These are phyloP conservation scores for Cercospora berteroae DNA, from an alignment of 2,329 filamentous ascomycete species.

Conservation along the genomic window DNA sequence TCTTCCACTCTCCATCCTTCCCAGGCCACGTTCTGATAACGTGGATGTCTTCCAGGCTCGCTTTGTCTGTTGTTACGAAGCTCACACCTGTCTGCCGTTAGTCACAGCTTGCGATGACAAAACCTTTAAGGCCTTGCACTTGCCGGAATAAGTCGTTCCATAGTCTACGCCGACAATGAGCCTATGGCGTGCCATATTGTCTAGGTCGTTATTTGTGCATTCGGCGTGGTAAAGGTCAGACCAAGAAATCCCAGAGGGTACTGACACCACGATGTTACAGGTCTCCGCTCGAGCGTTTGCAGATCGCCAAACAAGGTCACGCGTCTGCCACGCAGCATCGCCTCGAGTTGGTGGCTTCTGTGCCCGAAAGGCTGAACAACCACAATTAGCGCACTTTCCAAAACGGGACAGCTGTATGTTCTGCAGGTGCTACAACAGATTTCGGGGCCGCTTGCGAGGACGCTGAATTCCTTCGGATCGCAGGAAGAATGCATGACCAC, in stretches of 20 bases:
- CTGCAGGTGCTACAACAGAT: not conserved
- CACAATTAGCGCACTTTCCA: not conserved
- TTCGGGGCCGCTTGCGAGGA: not conserved
- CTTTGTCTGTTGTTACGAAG: conserved; percentile 23
- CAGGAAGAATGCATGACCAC: not conserved
- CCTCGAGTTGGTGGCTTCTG: not conserved
- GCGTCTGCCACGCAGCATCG: not conserved
- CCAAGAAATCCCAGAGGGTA: not conserved
- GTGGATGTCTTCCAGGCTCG: conserved; percentile 19
- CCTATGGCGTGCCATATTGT: conserved; percentile 10
- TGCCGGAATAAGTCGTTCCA: conserved; percentile 9
- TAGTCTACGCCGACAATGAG: conserved; percentile 22
- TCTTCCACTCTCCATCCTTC: conserved; percentile 19
- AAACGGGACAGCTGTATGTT: not conserved
- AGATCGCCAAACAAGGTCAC: not conserved
- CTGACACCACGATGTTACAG: not conserved
- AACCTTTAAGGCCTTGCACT: not conserved
- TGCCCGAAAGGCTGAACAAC: not conserved
- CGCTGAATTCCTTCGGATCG: not conserved
- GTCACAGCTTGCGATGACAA: not conserved
- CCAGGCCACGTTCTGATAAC: conserved; percentile 20
- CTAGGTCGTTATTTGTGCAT: not conserved
- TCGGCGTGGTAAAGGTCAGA: not conserved
- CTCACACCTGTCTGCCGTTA: conserved; percentile 17
- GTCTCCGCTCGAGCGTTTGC: not conserved